Conservation (phyloP, 441 rosid species). For the Codiaeum variegatum region DNA sequence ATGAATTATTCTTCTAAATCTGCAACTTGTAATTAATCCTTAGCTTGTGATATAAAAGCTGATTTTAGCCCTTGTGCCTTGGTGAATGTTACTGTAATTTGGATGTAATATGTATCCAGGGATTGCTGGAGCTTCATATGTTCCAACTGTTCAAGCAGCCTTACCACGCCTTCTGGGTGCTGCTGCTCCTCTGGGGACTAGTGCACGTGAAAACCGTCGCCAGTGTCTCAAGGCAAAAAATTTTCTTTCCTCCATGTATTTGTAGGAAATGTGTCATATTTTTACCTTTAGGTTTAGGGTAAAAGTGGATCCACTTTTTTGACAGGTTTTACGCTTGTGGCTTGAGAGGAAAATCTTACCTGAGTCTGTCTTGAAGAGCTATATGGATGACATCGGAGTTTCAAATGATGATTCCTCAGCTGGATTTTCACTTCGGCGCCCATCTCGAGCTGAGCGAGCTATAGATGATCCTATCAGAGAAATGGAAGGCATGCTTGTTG, state of each 20-base stretch:
- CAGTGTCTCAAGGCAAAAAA: slow-evolving; percentile 82
- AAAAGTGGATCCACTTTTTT: not conserved
- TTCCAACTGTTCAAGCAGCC: slow-evolving; percentile 89
- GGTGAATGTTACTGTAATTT: not conserved
- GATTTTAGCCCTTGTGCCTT: not conserved
- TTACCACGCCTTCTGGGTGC: slow-evolving; percentile 91
- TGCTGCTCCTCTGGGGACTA: slow-evolving; percentile 83
- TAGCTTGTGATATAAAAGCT: slow-evolving; percentile 5
- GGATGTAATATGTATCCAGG: slow-evolving; percentile 37
- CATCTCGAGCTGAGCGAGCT: slow-evolving; percentile 90
- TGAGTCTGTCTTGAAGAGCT: slow-evolving; percentile 61
- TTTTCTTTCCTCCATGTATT: slow-evolving; percentile 2
- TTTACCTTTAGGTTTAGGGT: not conserved
- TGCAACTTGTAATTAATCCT: not conserved
- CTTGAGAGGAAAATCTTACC: slow-evolving; percentile 89
- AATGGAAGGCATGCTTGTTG: slow-evolving; percentile 99
- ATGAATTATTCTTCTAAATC: not conserved
- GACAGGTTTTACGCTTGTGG: slow-evolving; percentile 85
- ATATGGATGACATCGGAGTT: slow-evolving; percentile 81
- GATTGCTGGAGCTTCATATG: slow-evolving; percentile 84
- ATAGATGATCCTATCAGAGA: slow-evolving; percentile 93
- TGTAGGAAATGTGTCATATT: not conserved
- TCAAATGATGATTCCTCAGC: slow-evolving; percentile 63
- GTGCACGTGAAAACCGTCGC: slow-evolving; percentile 93
- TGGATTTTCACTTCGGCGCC: slow-evolving; percentile 65